Conservation (phyloP, 1,139 yeast species). For the Taphrina communis region DNA sequence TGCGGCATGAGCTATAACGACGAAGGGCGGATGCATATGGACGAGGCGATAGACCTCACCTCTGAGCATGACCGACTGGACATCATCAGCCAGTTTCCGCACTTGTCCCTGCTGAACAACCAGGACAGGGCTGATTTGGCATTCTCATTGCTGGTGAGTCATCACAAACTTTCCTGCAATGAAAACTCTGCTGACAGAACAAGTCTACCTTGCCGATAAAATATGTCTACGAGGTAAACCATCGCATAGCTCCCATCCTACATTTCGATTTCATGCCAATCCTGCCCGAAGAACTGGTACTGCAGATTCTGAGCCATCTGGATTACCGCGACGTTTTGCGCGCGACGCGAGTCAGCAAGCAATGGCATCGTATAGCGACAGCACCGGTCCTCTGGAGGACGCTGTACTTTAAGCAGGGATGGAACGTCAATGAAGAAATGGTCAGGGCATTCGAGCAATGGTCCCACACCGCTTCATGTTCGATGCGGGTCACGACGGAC, state of each 20-base stretch:
- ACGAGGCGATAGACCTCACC: slow-evolving; percentile 39
- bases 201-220: slow-evolving; percentile 28
- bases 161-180: not conserved
- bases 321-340: slow-evolving; percentile 39
- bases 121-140: slow-evolving; percentile 39
- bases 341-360: slow-evolving; percentile 36
- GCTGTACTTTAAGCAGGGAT: slow-evolving; percentile 41
- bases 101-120: slow-evolving; percentile 13
- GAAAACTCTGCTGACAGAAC: not conserved
- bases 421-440: slow-evolving; percentile 39
- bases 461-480: slow-evolving; percentile 22
- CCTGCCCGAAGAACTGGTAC: slow-evolving; percentile 41
- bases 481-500: slow-evolving; percentile 23
- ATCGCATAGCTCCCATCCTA: slow-evolving; percentile 25
- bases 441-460: slow-evolving; percentile 39
- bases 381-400: slow-evolving; percentile 43
- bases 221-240: slow-evolving; percentile 32
- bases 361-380: slow-evolving; percentile 41
- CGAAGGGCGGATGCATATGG: slow-evolving; percentile 25
- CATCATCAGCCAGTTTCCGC: slow-evolving; percentile 11
- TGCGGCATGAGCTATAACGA: slow-evolving; percentile 10
- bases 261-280: slow-evolving; percentile 37
- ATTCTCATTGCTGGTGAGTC: slow-evolving; percentile 15
- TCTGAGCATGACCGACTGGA: slow-evolving; percentile 23
- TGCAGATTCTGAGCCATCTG: slow-evolving; percentile 39